Conservation (phyloP, 495 filamentous ascomycete genomes). For the Corynascus novoguineensis region DNA sequence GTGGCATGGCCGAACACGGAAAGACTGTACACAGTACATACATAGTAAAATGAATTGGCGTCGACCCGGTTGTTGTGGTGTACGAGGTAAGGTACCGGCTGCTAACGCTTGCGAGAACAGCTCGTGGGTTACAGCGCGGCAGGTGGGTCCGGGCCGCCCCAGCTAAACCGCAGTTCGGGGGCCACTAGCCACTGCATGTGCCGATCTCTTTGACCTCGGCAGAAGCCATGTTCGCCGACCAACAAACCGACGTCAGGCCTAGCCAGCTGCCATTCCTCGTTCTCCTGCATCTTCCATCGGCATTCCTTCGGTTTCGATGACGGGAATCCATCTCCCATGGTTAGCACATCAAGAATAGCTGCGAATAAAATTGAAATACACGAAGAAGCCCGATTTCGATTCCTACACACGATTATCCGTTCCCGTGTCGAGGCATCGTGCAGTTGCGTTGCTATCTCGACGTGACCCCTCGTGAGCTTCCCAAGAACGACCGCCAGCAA, state of each 20-base stretch:
- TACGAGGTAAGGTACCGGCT: too few species aligned
- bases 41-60: too few species aligned
- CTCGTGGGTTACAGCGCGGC: too few species aligned
- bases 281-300: background rate
- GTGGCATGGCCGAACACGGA: too few species aligned
- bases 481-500: background rate
- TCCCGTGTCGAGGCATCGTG: too few species aligned
- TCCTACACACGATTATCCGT: background rate
- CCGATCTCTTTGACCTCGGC: conserved; percentile 8
- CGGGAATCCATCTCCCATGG: background rate
- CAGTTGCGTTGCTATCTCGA: too few species aligned
- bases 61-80: too few species aligned
- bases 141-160: background rate
- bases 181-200: background rate
- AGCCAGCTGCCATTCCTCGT: background rate
- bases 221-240: conserved; percentile 6
- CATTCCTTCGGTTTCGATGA: background rate
- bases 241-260: background rate
- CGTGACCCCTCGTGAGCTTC: too few species aligned
- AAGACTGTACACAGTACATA: too few species aligned
- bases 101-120: too few species aligned
- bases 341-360: background rate
- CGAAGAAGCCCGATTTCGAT: background rate
- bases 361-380: background rate
- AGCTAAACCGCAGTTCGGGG: too few species aligned